Conservation (phyloP, 176 grass and related monocot species). For the Zizania latifolia region DNA sequence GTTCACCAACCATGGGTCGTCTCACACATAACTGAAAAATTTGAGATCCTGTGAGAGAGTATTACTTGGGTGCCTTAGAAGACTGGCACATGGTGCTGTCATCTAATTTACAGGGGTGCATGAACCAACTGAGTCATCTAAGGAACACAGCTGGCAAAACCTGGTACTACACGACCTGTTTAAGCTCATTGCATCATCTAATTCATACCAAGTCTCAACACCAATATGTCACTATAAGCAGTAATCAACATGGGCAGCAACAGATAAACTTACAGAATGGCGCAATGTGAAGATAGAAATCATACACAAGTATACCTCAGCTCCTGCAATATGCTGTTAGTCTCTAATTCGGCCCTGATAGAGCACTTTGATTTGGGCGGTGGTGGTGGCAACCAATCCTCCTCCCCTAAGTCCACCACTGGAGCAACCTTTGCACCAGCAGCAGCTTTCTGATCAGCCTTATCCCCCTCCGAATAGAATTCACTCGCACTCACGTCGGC, state of each 20-base stretch:
- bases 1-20: not conserved
- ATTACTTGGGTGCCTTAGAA: no score
- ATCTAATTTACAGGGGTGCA: not conserved
- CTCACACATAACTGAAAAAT: not conserved
- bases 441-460: constrained; percentile 6
- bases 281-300: not conserved
- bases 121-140: constrained; percentile 4
- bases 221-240: not conserved
- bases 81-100: no score
- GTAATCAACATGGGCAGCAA: not conserved
- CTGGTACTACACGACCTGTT: not conserved
- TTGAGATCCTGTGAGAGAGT: not conserved
- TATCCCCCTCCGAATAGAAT: not conserved
- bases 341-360: not conserved
- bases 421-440: constrained; percentile 9
- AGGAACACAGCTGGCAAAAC: not conserved
- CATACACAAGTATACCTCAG: constrained; percentile 42
- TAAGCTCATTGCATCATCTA: not conserved
- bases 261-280: not conserved
- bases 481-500: constrained; percentile 21
- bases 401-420: constrained; percentile 43
- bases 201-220: not conserved
- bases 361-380: constrained; percentile 50
- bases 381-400: constrained; percentile 70
- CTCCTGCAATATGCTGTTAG: constrained; percentile 39